Base-by-base conservation (phyloP, 768 basidiomycete species). In the Tylopilus sp. region DNA sequence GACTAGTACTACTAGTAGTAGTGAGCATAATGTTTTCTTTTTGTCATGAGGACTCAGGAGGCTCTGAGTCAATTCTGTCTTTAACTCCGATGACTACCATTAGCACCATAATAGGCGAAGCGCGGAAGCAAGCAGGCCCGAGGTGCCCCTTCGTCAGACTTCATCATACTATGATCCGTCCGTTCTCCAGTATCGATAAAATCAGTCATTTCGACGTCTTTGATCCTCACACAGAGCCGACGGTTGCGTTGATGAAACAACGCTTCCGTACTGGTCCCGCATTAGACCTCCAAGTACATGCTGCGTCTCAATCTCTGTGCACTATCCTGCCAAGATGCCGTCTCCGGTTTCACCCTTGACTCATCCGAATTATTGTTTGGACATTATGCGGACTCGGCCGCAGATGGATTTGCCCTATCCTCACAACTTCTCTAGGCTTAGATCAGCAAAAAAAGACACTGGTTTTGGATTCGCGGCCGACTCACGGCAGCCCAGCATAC, bases 91-190 rank as follows among this genome's bases (percentile, higher is more conserved):
- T 59, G n/a, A n/a, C n/a, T n/a, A n/a, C n/a, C n/a, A n/a, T n/a
- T n/a, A n/a, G n/a, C n/a, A n/a, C n/a, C n/a, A n/a, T n/a, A n/a
- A 26, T 45, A 84, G 84, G 84, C n/a, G 82, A 85, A 1, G 74
- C 80, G 67, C 88, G 87, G 87, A 88, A 83, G 83, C 85, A 59
- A 55, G 77, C 24, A 42, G n/a, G n/a, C n/a, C n/a, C n/a, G n/a
- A n/a, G n/a, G n/a, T n/a, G n/a, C n/a, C n/a, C n/a, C n/a, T n/a
- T n/a, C n/a, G n/a, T 7, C 26, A 80, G 85, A 61, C 79, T 85
- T 59, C 85, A 87, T 63, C 81, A 86, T 11, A 61, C 75, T 4
- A 84, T 89, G 73, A 83, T 84, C 0, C 79, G 87, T 0, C 86
- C 86, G 0, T 87, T 88, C 72, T 88, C 89, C 71, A 78, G 66